Base-by-base conservation (phyloP, 768 basidiomycete species). In the Boletus barrowsii region DNA sequence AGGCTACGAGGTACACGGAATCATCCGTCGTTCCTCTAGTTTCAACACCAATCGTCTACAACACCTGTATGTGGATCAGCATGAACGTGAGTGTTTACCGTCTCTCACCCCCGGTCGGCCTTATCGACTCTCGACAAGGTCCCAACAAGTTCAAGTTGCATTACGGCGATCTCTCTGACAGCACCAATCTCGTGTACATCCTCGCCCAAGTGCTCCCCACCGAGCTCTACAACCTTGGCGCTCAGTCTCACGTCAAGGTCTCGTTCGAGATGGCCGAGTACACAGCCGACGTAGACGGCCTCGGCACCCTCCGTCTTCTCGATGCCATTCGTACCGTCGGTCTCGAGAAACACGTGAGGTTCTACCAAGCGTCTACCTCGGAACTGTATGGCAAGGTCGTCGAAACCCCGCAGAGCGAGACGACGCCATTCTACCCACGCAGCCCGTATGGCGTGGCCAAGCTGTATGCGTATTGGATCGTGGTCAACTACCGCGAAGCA, bases 221-320 rank as follows among this genome's bases (percentile, higher is more conserved):
- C 20, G 96, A 98, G 74, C 87, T 98, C 56, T 98, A 97, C 83
- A 98, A 98, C 73, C 87, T 98, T 49, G 95, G 93, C 42, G 95
- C 95, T 15, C 95, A 98, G 72, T 93, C 91, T 41, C 95, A 98
- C 76, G 95, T 98, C 78, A 98, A 98, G 73, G 95, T 98, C 60
- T 97, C 94, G 26, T 98, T 98, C 72, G 96, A 98, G 73, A 96
- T 98, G 93, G 92, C 95, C 24, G 95, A 98, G 74, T 98, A 98
- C 76, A 98, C 96, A 0, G 94, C 91, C 47, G 96, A 98, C 66
- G 95, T 98, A 46, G 95, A 98, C 63, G 95, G 87, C 9, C 80
- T 98, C 39, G 95, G 95, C 50, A 98, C 95, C 7, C 83, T 98
- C 45, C 91, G 95, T 62, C 83, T 98, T 54, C 87, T 98, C 54